Evolutionary conservation across 176 grass and related monocot species (phyloP).

Genomic region (Luzula sylvatica): DNA sequence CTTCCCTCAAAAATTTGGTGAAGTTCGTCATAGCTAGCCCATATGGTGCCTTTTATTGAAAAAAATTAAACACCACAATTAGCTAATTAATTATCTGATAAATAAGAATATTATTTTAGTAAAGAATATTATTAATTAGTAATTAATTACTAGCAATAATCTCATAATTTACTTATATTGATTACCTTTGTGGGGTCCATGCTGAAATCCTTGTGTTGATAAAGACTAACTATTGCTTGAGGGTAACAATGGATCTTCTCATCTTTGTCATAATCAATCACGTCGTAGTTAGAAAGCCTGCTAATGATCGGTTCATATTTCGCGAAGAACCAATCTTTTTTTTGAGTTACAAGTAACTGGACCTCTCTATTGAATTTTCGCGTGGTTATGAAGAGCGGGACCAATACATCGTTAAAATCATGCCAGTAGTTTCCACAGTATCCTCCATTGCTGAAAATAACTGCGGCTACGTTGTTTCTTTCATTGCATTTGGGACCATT

Average conservation of each 20-base stretch:
- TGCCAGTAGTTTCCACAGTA: constrained; percentile 52
- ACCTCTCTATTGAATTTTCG: constrained; percentile 31
- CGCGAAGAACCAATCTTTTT: constrained; percentile 8
- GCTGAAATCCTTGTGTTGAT: constrained; percentile 37
- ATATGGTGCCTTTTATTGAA: constrained; percentile 3
- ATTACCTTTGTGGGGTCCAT: constrained; percentile 15
- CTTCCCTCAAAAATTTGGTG: constrained; percentile 35
- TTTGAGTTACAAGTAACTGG: constrained; percentile 32
- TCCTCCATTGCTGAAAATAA: constrained; percentile 49
- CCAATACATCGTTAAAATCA: constrained; percentile 43
- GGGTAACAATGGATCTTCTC: constrained; percentile 46
- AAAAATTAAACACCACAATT: too few species aligned
- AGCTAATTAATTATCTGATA: too few species aligned
- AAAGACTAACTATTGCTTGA: constrained; percentile 26
- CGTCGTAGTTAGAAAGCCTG: constrained; percentile 26
- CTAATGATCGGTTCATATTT: constrained; percentile 33
- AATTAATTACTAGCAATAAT: too few species aligned
- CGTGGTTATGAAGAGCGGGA: constrained; percentile 49
- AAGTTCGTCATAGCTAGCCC: constrained; percentile 42
- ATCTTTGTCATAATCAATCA: constrained; percentile 45
- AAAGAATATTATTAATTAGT: too few species aligned
- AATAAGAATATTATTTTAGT: too few species aligned
- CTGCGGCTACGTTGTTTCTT: constrained; percentile 28
- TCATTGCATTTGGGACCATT: constrained; percentile 23
- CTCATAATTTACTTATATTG: too few species aligned